phyloP scores from a whole-genome alignment of 352 stramenopile genomes.

The Phytophthora nicotianae region DNA sequence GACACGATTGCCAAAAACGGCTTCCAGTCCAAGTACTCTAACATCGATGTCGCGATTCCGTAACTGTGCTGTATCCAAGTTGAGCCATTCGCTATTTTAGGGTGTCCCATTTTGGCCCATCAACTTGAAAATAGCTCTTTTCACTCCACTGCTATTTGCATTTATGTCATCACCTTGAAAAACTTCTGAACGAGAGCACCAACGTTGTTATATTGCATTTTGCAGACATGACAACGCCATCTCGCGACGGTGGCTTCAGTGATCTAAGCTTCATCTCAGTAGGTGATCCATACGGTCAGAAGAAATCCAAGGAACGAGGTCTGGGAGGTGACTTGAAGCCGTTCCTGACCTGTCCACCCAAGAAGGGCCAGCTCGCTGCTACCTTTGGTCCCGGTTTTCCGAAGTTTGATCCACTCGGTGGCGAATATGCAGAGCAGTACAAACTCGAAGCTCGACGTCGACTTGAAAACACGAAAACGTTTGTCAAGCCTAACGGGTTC shows the following conservation, averaged over 20 bases:
- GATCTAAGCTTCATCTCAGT: conserved; percentile 71
- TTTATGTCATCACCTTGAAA: conserved; percentile 2
- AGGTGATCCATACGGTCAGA: conserved; percentile 60
- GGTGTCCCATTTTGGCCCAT: not conserved
- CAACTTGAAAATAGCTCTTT: conserved; percentile 26
- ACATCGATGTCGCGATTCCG: conserved; percentile 6
- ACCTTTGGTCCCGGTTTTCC: conserved; percentile 67
- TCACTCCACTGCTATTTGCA: conserved; percentile 1
- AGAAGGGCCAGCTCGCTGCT: conserved; percentile 60
- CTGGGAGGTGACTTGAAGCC: conserved; percentile 65
- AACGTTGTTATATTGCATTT: conserved; percentile 7
- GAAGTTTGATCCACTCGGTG: conserved; percentile 67
- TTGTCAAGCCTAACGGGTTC: conserved; percentile 75
- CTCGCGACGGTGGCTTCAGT: conserved; percentile 77
- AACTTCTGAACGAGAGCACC: not conserved
- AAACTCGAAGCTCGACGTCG: conserved; percentile 69
- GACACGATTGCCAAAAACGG: conserved; percentile 55
- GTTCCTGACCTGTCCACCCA: conserved; percentile 75
- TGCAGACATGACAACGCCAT: conserved; percentile 30
- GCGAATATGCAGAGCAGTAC: conserved; percentile 73
- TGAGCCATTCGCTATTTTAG: conserved; percentile 19
- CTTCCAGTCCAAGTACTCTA: conserved; percentile 13
- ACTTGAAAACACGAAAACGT: conserved; percentile 75
- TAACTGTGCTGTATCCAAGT: not conserved
- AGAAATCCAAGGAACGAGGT: conserved; percentile 55